Conservation (phyloP, 2,329 filamentous ascomycete genomes). For the Lecanoromycetidae sp. region DNA sequence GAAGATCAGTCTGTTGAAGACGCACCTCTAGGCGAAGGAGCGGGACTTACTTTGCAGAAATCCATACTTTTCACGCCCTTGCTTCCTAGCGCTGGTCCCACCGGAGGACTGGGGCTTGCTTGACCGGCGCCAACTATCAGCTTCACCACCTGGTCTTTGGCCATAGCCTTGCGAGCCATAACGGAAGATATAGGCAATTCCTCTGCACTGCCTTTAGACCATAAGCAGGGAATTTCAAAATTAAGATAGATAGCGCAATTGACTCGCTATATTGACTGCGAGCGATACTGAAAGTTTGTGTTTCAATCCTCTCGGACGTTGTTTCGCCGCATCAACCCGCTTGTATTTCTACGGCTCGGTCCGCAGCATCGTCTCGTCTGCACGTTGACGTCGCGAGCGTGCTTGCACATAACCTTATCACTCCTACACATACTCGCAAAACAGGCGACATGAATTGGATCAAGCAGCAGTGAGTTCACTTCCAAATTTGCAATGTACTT, state of each 20-base stretch:
- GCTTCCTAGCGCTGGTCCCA: slow-evolving; percentile 88
- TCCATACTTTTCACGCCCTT: slow-evolving; percentile 99
- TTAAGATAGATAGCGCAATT: not conserved
- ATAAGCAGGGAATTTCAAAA: too few relatives aligned
- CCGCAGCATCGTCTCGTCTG: slow-evolving; percentile 1
- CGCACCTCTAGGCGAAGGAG: not conserved
- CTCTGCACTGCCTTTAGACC: not conserved
- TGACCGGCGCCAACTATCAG: slow-evolving; percentile 94
- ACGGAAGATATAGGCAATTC: too few relatives aligned
- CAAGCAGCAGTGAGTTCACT: slow-evolving; percentile 63
- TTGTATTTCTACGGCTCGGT: too few relatives aligned
- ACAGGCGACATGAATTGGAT: slow-evolving; percentile 76
- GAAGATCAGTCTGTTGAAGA: too few relatives aligned
- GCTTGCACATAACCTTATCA: not conserved
- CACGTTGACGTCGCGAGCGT: not conserved
- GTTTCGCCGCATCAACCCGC: too few relatives aligned
- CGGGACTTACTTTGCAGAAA: slow-evolving; percentile 76
- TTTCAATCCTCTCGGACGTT: too few relatives aligned
- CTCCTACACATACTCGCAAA: slow-evolving; percentile 25
- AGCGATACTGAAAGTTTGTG: too few relatives aligned
- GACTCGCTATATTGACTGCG: too few relatives aligned
- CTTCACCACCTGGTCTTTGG: slow-evolving; percentile 72
- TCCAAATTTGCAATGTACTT: not conserved
- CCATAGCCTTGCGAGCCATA: slow-evolving; percentile 32
- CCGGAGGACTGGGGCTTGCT: slow-evolving; percentile 85